phyloP scores from a whole-genome alignment of 2,329 filamentous ascomycete species.

The Colletotrichum lentis region DNA sequence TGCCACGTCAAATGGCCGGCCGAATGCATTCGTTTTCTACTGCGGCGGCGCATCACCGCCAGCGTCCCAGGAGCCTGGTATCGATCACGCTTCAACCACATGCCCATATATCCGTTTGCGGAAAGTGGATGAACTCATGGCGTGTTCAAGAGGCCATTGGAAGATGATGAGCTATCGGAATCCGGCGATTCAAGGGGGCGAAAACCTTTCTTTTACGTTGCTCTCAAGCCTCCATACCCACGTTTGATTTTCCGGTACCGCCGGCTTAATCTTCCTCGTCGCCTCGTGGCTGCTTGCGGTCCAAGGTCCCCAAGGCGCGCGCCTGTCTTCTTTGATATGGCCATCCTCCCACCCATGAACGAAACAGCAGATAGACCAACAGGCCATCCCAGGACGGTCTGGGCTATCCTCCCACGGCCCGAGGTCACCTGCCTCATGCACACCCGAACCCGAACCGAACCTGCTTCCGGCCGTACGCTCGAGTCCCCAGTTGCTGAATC shows the following conservation, averaged over 20 bases:
- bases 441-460: constrained; percentile 8
- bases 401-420: constrained; percentile 9
- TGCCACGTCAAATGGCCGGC: not conserved
- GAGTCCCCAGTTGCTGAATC: not conserved
- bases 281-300: constrained; percentile 12
- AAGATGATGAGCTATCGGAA: not conserved
- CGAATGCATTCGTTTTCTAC: not conserved
- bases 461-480: constrained; percentile 9
- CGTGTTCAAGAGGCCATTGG: not conserved
- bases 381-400: not conserved
- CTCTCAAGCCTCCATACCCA: not conserved
- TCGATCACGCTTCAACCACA: not conserved
- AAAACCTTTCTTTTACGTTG: not conserved
- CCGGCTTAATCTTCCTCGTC: not conserved
- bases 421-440: not conserved
- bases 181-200: constrained; percentile 5
- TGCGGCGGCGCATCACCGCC: not conserved
- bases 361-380: not conserved
- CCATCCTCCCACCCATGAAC: not conserved
- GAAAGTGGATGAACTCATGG: constrained; percentile 2
- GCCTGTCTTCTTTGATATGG: not conserved
- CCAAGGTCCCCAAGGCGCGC: not conserved
- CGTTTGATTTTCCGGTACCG: constrained; percentile 8
- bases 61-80: constrained; percentile 7
- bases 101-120: constrained; percentile 21